Percentiles rank a stretch among this genome's conserved stretches.
phyloP scores from a whole-genome alignment of 345 rosid genomes.

The Rhodomyrtus tomentosa region DNA sequence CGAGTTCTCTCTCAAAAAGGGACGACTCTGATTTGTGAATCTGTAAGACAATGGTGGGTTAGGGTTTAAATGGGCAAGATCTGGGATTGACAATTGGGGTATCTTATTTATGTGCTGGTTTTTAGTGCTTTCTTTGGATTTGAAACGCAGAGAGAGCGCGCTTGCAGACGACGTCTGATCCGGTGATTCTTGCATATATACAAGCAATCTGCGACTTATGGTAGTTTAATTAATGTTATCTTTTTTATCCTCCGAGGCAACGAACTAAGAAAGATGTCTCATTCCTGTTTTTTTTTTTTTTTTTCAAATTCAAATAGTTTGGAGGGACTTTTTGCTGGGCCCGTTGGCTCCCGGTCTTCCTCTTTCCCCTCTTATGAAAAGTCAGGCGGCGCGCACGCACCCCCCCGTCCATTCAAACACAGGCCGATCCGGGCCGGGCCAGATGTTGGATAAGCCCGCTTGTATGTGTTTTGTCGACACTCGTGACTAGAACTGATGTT shows the following conservation, averaged over 20 bases:
- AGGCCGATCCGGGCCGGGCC: not conserved
- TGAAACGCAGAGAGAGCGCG: not conserved
- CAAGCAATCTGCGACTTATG: not conserved
- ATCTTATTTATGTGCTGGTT: not conserved
- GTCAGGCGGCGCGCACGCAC: not conserved
- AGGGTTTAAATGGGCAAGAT: not conserved
- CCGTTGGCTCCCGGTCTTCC: not conserved
- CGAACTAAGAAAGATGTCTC: not conserved
- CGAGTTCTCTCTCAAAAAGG: not conserved
- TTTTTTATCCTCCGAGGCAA: not conserved
- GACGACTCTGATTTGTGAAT: not conserved
- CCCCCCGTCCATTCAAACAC: not conserved
- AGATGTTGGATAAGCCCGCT: not conserved
- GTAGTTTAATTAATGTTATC: not conserved
- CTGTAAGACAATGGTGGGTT: not conserved
- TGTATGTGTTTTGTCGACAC: not conserved
- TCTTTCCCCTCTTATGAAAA: not conserved
- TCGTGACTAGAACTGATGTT: not conserved
- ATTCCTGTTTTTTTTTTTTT: not conserved
- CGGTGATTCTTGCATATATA: not conserved
- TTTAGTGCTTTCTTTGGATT: not conserved
- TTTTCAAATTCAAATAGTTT: slow-evolving; percentile 2
- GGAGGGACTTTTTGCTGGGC: slow-evolving; percentile 3
- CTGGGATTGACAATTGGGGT: not conserved
- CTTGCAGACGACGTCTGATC: not conserved